phyloP scores from a whole-genome alignment of 306 rosid species.

The Cicer pinnatifidum region DNA sequence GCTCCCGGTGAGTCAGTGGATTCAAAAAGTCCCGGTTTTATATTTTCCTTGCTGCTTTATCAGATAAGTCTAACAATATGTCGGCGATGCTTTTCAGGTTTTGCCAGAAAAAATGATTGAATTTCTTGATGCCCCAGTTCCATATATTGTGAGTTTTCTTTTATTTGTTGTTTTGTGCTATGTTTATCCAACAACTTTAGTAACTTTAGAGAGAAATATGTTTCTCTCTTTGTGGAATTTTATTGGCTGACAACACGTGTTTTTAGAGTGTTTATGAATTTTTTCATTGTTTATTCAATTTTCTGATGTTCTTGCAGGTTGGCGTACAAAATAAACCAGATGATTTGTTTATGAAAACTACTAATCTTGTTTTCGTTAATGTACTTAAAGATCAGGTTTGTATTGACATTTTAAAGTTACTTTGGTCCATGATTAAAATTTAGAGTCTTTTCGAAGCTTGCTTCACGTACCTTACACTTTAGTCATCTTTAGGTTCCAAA shows the following conservation, averaged over 20 bases:
- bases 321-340: constrained; percentile 70
- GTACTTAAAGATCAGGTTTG: constrained; percentile 76
- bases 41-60: constrained; percentile 28
- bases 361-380: constrained; percentile 65
- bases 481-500: constrained; percentile 23
- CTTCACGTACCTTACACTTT: background rate
- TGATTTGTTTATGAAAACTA: constrained; percentile 64
- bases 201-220: background rate
- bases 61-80: constrained; percentile 37
- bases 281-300: constrained; percentile 32
- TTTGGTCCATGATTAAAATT: background rate
- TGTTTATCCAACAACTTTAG: too few relatives aligned
- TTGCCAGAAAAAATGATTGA: constrained; percentile 83
- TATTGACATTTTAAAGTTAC: constrained; percentile 26
- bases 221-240: background rate
- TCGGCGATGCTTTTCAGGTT: constrained; percentile 61
- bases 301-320: constrained; percentile 61
- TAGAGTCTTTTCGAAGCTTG: background rate
- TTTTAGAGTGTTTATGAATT: constrained; percentile 5
- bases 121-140: constrained; percentile 98
- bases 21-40: constrained; percentile 30
- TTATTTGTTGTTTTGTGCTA: background rate
- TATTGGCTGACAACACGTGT: background rate
- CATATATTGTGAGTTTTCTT: constrained; percentile 78
- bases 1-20: constrained; percentile 78